Evolutionary conservation across 2,329 filamentous ascomycete species (phyloP), one percentile per base, ranked within the genome.

Genomic region (Cadophora gregata): DNA sequence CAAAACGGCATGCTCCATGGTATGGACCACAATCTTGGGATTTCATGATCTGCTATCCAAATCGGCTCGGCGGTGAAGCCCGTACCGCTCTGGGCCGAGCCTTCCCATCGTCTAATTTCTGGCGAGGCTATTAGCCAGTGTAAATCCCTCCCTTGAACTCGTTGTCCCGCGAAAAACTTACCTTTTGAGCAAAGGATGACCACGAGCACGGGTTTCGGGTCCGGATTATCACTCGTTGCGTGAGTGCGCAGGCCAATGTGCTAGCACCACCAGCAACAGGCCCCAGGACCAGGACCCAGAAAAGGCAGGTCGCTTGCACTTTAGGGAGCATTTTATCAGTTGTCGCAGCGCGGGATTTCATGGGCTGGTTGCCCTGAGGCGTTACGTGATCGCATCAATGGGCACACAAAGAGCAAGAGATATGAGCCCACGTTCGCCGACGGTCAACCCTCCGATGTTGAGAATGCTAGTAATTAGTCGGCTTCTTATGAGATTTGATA

Each of bases 331-430:
- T 29, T 48, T 21, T 48, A 58, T 60, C 42, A 9, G 21, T 59
- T 42, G 56, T 45, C 42, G 50, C 47, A 59, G 65, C 69, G 67
- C 59, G 71, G 67, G 68, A 71, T 71, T 48, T 60, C 50, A 50
- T 31, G 69, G 67, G 66, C 64, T 70, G 33, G 56, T 33, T 16
- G 38, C 38, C 38, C 38, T 63, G 63, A 68, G 51, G 58, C 65
- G 67, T 69, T 70, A 69, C 68, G 69, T 71, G 68, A 69, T 70
- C 67, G 66, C 47, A 53, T 62, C 31, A 36, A 14, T 36, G 33
- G 33, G 33, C 2, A 10, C 9, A 14, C 8, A 2, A 36, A 14
- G 33, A 36, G 14, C 10, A 45, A 21, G 53, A 38, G 31, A 38
- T 58, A 38, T 38, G 33, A 33, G n/a, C 21, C 38, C 45, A 14